Conservation (phyloP, 805 yeast species). For the Debaryomyces maramus region DNA sequence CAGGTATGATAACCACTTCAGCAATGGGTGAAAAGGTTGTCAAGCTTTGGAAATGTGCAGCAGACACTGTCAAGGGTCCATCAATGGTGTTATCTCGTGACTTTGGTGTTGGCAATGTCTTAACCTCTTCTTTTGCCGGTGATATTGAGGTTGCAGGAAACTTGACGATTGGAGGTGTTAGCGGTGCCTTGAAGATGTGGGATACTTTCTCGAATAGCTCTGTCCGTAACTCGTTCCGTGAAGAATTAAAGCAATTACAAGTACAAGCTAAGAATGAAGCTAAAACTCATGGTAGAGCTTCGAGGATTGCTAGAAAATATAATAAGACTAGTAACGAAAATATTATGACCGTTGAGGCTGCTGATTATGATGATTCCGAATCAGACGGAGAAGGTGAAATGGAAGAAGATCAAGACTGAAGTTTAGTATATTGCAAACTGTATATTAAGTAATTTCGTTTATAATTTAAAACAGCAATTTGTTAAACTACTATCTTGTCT, state of each 20-base stretch:
- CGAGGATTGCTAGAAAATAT: constrained; percentile 77
- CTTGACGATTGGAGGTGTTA: constrained; percentile 83
- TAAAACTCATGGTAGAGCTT: constrained; percentile 52
- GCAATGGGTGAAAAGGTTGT: constrained; percentile 88
- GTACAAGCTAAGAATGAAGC: constrained; percentile 59
- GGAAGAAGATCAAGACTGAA: constrained; percentile 17
- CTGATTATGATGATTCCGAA: constrained; percentile 54
- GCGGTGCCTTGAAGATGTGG: constrained; percentile 86
- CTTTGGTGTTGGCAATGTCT: constrained; percentile 91
- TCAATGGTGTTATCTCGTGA: constrained; percentile 89
- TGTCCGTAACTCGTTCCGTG: constrained; percentile 68
- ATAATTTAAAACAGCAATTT: too few species aligned
- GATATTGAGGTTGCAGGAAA: constrained; percentile 86
- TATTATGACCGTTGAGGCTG: constrained; percentile 63
- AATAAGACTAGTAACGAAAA: constrained; percentile 49
- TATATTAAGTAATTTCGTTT: neutral
- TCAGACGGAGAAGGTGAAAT: constrained; percentile 52
- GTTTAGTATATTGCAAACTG: neutral
- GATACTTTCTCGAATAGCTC: constrained; percentile 82
- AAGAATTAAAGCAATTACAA: constrained; percentile 57
- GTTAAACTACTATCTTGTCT: too few species aligned
- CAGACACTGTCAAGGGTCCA: constrained; percentile 50
- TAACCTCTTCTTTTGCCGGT: constrained; percentile 78
- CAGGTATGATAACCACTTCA: constrained; percentile 78
- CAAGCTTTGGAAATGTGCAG: constrained; percentile 82